phyloP scores from a whole-genome alignment of 306 rosid species.

The Acacia melanoxylon region DNA sequence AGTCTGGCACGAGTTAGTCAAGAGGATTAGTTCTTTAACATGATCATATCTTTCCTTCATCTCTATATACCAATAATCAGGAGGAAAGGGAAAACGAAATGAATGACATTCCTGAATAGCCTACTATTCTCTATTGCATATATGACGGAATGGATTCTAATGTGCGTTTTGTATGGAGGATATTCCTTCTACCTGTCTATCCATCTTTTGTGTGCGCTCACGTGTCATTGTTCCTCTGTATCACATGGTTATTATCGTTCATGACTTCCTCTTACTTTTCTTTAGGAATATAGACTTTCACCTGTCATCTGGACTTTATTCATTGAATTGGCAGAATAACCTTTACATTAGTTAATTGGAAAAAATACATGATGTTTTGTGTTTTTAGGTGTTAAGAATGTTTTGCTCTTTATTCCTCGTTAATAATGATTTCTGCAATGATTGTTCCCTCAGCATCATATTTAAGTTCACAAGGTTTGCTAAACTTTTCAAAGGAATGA shows the following conservation, averaged over 20 bases:
- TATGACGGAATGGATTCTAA: neutral
- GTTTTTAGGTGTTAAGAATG: neutral
- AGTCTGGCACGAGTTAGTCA: neutral
- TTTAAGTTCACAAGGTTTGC: conserved; percentile 14
- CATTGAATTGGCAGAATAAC: neutral
- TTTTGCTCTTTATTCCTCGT: neutral
- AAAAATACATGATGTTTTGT: neutral
- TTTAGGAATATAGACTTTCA: neutral
- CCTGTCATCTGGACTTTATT: neutral
- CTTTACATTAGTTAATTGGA: neutral
- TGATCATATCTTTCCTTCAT: neutral
- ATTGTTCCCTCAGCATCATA: neutral
- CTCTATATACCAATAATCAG: neutral
- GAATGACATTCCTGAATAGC: neutral
- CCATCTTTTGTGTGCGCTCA: neutral
- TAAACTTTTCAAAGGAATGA: conserved; percentile 10
- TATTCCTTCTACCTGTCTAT: neutral
- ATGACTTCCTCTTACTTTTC: neutral
- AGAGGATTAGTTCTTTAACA: neutral
- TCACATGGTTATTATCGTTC: conserved; percentile 1
- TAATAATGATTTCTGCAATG: neutral
- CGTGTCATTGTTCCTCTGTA: neutral
- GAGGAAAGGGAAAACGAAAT: neutral
- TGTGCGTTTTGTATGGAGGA: neutral
- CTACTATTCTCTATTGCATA: neutral